Evolutionary conservation across 169 alveolate genomes (phyloP), one percentile per base, ranked within the genome.

Genomic region (Plasmodium sp.): DNA sequence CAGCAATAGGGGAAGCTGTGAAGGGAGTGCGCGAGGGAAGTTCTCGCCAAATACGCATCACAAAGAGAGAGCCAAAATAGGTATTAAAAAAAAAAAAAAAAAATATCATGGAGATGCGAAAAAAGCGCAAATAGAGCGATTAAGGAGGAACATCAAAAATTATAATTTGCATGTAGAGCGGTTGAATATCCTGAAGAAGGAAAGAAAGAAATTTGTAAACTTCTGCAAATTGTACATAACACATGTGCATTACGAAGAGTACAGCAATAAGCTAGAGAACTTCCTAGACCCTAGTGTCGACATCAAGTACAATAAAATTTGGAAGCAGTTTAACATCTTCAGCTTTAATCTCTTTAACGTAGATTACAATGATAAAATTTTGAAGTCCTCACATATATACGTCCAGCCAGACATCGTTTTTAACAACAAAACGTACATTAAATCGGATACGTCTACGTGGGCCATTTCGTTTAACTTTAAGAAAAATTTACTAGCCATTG

Each of bases 401-500:
- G 72, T 90, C 9, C 83, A 90, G 67, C 91, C 94, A 90, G 94
- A 90, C 51, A 90, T 90, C 51, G 94, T 90, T 7, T 80, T 90
- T 80, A 90, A 80, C 36, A 80, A 90, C 62, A 80, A 80, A 90
- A 58, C 45, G 22, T 56, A 54, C 18, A 43, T 58, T 43, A 62
- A 90, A 48, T 90, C 88, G 7, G 94, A 90, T 72, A 74, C 88
- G 5, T 80, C 91, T 18, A 90, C 94, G 14, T 90, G 94, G 94
- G 94, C 94, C 27, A 90, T 90, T 80, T 90, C 94, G 34, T 90
- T 90, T 74, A 90, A 90, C 72, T 90, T 90, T 31, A 34, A 54
- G 22, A 90, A 80, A 80, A 90, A 90, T 90, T 90, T 90, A 90
- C 22, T 90, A 90, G 94, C 94, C 34, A 54, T 90, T 72, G 94